A percentile compares a stretch with the other conserved stretches of the same genome.
phyloP scores from a whole-genome alignment of 257 asterid species.

The Solanum bulbocastanum region DNA sequence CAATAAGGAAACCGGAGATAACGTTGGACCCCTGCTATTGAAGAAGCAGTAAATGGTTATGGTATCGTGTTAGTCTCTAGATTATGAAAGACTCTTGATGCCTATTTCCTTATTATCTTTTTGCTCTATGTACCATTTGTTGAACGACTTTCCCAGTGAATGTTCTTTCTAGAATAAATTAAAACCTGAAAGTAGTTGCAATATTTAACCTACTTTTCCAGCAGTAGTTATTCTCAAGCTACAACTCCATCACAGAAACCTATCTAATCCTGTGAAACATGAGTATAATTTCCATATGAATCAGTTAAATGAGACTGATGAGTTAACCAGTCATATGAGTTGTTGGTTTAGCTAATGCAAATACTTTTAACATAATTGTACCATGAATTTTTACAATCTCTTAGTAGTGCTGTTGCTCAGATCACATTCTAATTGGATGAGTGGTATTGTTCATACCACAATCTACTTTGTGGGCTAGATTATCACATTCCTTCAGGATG shows the following conservation, averaged over 20 bases:
- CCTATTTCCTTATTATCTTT: conserved; percentile 3
- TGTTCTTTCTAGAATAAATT: not conserved
- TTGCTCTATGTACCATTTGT: not conserved
- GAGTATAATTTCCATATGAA: not conserved
- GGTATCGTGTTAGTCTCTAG: not conserved
- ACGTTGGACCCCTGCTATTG: conserved; percentile 87
- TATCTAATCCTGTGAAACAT: not conserved
- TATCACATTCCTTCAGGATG: not conserved
- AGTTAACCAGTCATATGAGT: not conserved
- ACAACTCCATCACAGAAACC: not conserved
- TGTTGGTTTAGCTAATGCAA: not conserved
- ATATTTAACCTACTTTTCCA: not conserved
- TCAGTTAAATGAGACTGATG: not conserved
- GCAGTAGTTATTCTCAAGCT: not conserved
- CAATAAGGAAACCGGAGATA: conserved; percentile 88
- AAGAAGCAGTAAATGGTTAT: conserved; percentile 35
- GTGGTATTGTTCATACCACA: not conserved
- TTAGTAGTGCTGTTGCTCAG: not conserved
- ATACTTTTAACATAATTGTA: not conserved
- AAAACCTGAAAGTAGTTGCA: not conserved
- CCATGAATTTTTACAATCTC: not conserved
- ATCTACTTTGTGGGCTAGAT: not conserved
- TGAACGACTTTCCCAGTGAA: not conserved
- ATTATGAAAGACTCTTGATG: conserved; percentile 30
- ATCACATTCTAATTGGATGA: not conserved